Conservation (phyloP, 495 filamentous ascomycete species). For the Daldinia decipiens region DNA sequence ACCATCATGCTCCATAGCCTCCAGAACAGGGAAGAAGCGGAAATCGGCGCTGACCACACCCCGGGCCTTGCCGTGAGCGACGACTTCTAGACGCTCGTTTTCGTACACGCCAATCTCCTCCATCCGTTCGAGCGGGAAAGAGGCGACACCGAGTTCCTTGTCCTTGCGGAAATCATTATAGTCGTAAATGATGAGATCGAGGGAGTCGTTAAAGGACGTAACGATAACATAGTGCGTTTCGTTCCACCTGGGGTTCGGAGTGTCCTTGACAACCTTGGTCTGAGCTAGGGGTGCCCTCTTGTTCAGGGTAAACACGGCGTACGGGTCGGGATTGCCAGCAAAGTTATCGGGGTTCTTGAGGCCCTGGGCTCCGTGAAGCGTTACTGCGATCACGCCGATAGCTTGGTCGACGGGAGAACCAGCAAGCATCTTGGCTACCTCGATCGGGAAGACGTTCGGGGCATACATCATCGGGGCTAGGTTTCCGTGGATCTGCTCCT, state of each 20-base stretch:
- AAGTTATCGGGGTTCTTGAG: constrained; percentile 97
- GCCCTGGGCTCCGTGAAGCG: constrained; percentile 87
- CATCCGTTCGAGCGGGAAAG: constrained; percentile 83
- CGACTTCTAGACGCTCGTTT: constrained; percentile 84
- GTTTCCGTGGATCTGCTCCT: constrained; percentile 93
- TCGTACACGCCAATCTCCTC: constrained; percentile 81
- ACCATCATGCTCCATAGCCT: constrained; percentile 76
- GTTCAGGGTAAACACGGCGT: constrained; percentile 87
- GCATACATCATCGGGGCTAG: constrained; percentile 96
- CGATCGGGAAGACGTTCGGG: constrained; percentile 97
- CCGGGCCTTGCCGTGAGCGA: constrained; percentile 82
- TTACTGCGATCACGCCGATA: constrained; percentile 92
- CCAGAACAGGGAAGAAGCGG: constrained; percentile 93
- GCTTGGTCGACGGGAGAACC: constrained; percentile 94
- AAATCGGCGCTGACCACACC: constrained; percentile 84
- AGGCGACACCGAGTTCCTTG: constrained; percentile 89
- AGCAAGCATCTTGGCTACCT: constrained; percentile 98
- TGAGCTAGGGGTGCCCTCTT: constrained; percentile 79
- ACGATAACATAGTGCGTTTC: constrained; percentile 96
- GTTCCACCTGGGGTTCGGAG: constrained; percentile 89
- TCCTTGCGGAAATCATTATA: constrained; percentile 97
- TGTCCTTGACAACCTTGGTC: constrained; percentile 89
- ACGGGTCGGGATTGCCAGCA: constrained; percentile 92
- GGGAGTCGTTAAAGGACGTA: constrained; percentile 83
- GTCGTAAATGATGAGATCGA: constrained; percentile 86